Conservation (phyloP, 2,329 filamentous ascomycete species). For the Pseudogymnoascus sp. region DNA sequence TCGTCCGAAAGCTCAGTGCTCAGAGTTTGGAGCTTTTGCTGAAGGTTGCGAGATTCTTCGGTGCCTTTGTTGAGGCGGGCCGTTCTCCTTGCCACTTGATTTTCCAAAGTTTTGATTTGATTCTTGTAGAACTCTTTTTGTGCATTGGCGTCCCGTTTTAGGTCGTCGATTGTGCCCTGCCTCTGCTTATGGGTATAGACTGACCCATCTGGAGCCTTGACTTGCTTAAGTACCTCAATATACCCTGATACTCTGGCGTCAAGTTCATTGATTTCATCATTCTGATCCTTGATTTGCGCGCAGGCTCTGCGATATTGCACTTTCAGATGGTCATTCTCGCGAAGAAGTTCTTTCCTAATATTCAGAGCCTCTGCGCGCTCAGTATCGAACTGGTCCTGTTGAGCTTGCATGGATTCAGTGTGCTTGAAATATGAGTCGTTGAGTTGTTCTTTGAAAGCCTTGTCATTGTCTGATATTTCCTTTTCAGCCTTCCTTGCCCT, state of each 20-base stretch:
- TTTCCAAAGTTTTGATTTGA: not conserved
- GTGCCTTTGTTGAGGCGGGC: not conserved
- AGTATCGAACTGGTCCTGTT: not conserved
- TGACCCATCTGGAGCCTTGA: not conserved
- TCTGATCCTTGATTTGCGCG: not conserved
- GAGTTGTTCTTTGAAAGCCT: not conserved
- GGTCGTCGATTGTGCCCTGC: not conserved
- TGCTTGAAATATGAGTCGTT: not conserved
- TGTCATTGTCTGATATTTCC: not conserved
- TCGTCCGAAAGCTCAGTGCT: not conserved
- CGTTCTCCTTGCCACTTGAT: not conserved
- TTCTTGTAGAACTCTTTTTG: not conserved
- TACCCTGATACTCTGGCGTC: not conserved
- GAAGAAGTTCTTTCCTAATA: not conserved
- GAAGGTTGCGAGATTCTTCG: not conserved
- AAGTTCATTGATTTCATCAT: not conserved
- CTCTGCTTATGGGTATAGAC: not conserved
- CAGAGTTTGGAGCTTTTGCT: not conserved
- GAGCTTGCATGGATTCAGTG: not conserved
- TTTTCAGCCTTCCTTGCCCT: not conserved
- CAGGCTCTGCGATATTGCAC: not conserved
- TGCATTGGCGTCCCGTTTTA: not conserved
- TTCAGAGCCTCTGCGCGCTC: not conserved
- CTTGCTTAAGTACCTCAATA: not conserved
- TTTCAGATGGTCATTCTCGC: not conserved